phyloP scores from a whole-genome alignment of 345 rosid species.

The Aegle marmelos region DNA sequence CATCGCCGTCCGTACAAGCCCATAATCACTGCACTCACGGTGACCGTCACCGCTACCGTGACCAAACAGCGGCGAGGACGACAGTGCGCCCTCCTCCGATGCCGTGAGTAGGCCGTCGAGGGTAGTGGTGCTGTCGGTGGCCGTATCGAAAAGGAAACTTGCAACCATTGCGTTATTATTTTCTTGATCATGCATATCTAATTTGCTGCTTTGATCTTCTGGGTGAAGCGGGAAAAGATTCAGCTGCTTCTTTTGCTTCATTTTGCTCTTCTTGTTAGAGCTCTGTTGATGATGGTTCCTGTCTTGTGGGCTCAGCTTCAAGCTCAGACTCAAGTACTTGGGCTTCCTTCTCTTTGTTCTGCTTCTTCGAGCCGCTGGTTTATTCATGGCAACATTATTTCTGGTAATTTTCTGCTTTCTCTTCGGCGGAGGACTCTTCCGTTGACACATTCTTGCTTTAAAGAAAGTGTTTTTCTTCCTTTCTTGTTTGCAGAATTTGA shows the following conservation, averaged over 20 bases:
- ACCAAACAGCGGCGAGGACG: constrained; percentile 22
- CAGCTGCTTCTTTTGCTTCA: constrained; percentile 22
- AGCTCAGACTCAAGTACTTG: constrained; percentile 61
- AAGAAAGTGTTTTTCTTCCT: neutral
- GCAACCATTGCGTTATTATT: constrained; percentile 42
- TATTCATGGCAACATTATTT: constrained; percentile 4
- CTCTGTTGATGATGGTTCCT: neutral
- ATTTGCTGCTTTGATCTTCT: constrained; percentile 16
- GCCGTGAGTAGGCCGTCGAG: constrained; percentile 55
- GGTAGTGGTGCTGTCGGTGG: constrained; percentile 49
- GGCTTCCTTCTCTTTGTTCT: constrained; percentile 64
- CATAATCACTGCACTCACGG: constrained; percentile 2
- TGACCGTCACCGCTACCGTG: neutral
- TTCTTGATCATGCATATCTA: constrained; percentile 20
- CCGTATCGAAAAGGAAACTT: constrained; percentile 45
- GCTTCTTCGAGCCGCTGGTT: constrained; percentile 38
- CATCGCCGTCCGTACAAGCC: constrained; percentile 65
- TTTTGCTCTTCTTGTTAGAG: neutral
- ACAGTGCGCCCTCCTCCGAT: constrained; percentile 22
- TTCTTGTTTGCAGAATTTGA: too few species aligned
- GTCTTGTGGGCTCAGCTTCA: constrained; percentile 29
- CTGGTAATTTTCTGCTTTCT: neutral
- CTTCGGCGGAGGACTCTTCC: constrained; percentile 6
- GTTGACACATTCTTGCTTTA: constrained; percentile 10
- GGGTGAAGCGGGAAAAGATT: constrained; percentile 49